Percentiles rank a stretch among this genome's conserved stretches.
Evolutionary conservation across 2,329 filamentous ascomycete species (phyloP).

Genomic region (Teratosphaeria destructans): DNA sequence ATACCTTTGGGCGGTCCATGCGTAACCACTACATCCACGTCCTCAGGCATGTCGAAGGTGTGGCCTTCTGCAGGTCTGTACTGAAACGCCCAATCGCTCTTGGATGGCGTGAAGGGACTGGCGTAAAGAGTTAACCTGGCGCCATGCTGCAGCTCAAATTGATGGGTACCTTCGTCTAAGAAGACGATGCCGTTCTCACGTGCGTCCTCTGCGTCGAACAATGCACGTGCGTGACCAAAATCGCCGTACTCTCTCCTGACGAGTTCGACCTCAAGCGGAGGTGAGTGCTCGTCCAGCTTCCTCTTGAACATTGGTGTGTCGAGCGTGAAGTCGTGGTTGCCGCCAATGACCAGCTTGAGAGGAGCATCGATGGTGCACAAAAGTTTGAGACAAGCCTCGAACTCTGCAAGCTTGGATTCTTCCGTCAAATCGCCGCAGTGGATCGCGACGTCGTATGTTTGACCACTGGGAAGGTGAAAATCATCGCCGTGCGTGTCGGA

Average conservation of each 20-base stretch:
- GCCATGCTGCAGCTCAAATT: constrained; percentile 38
- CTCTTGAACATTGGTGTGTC: constrained; percentile 26
- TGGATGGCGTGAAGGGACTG: constrained; percentile 42
- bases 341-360: constrained; percentile 28
- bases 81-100: constrained; percentile 44
- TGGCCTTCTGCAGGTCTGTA: constrained; percentile 41
- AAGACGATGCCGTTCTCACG: constrained; percentile 38
- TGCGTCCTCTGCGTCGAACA: constrained; percentile 22
- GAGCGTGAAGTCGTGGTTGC: constrained; percentile 27
- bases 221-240: constrained; percentile 20
- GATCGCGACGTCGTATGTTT: constrained; percentile 25
- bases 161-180: constrained; percentile 42
- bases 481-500: constrained; percentile 18
- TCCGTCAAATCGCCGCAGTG: constrained; percentile 32
- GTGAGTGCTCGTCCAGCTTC: constrained; percentile 20
- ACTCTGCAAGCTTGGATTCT: constrained; percentile 21
- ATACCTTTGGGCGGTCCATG: constrained; percentile 28
- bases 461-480: not conserved
- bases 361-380: constrained; percentile 22
- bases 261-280: constrained; percentile 13
- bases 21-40: constrained; percentile 31
- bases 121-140: constrained; percentile 43
- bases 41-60: constrained; percentile 5
- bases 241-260: constrained; percentile 31
- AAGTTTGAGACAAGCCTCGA: constrained; percentile 19